Evolutionary conservation across 2,329 filamentous ascomycete genomes (phyloP).

Genomic region (Ophidiomyces ophidiicola): DNA sequence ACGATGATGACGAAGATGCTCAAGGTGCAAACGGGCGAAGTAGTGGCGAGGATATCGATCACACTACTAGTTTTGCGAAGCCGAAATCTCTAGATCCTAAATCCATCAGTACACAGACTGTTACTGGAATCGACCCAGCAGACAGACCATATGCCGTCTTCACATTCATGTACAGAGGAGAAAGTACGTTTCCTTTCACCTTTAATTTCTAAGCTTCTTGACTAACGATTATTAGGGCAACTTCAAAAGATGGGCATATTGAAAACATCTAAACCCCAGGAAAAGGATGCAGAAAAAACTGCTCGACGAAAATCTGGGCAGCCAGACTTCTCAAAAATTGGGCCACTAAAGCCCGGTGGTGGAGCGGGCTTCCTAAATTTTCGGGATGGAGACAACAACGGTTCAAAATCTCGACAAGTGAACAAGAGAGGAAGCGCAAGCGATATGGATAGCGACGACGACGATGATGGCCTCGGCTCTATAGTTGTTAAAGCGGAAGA

Average conservation of each 20-base stretch:
- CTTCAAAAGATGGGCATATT: conserved; percentile 92
- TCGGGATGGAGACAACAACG: conserved; percentile 51
- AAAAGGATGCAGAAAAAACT: conserved; percentile 48
- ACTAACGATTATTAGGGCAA: conserved; percentile 52
- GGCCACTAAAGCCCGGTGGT: conserved; percentile 71
- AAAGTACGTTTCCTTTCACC: conserved; percentile 53
- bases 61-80: conserved; percentile 95
- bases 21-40: conserved; percentile 34
- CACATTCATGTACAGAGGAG: conserved; percentile 93
- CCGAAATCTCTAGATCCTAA: conserved; percentile 93
- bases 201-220: not conserved
- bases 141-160: conserved; percentile 95
- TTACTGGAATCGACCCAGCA: conserved; percentile 93
- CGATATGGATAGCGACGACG: conserved; percentile 65
- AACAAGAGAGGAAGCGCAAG: conserved; percentile 44
- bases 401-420: conserved; percentile 51
- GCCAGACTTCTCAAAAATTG: conserved; percentile 72
- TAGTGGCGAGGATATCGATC: conserved; percentile 73
- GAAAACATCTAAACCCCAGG: conserved; percentile 49
- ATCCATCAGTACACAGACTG: conserved; percentile 95
- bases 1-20: conserved; percentile 78
- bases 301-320: conserved; percentile 71
- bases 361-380: conserved; percentile 85
- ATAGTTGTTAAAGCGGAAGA: conserved; percentile 55
- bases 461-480: conserved; percentile 54